phyloP scores from a whole-genome alignment of 2,329 filamentous ascomycete genomes.

The Apiospora aurea region DNA sequence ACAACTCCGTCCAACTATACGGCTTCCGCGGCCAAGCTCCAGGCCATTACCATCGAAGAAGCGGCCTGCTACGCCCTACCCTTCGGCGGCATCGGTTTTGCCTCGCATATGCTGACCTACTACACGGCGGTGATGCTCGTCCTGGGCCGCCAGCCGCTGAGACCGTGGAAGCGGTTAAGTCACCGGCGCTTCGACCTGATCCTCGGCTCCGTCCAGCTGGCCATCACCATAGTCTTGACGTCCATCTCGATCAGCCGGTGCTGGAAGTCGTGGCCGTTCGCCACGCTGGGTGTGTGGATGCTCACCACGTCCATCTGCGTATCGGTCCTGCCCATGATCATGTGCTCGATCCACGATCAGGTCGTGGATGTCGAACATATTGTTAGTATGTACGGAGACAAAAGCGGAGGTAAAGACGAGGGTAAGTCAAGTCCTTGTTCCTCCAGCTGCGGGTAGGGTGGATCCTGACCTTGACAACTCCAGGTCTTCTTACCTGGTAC shows the following conservation, averaged over 20 bases:
- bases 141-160: constrained; percentile 4
- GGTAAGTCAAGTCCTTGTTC: neutral
- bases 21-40: neutral
- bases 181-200: neutral
- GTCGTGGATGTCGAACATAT: neutral
- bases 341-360: neutral
- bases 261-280: neutral
- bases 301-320: neutral
- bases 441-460: no score
- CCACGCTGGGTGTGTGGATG: constrained; percentile 1
- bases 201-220: neutral
- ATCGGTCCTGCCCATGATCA: neutral
- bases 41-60: neutral
- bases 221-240: neutral
- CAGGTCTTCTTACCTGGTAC: neutral
- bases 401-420: neutral
- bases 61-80: neutral
- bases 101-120: constrained; percentile 4
- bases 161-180: neutral
- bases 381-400: neutral
- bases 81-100: neutral
- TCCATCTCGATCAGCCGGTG: neutral
- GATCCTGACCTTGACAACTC: neutral
- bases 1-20: neutral
- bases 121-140: neutral